These are phyloP conservation scores for Cryptosporidium viatorum DNA, from an alignment of 169 alveolate species.

Conservation along the genomic window DNA sequence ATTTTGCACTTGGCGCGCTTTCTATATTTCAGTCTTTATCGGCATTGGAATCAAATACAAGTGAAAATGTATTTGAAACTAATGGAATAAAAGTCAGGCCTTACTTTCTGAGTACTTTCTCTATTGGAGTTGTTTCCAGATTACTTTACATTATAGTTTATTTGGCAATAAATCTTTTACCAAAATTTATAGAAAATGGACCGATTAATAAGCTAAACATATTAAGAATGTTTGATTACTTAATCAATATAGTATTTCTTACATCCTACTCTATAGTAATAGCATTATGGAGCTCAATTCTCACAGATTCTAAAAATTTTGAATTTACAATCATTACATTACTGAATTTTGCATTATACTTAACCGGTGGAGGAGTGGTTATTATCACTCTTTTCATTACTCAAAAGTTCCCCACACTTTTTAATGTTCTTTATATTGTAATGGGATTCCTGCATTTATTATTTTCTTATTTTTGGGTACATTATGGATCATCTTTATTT, in stretches of 20 bases:
- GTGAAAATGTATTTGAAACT: slow-evolving; percentile 29
- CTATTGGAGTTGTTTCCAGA: slow-evolving; percentile 38
- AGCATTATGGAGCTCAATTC: slow-evolving; percentile 40
- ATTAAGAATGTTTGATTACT: slow-evolving; percentile 18
- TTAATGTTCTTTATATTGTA: background rate
- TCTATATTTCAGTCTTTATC: slow-evolving; percentile 30
- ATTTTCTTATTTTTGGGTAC: slow-evolving; percentile 32
- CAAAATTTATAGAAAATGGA: background rate
- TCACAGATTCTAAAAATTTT: background rate
- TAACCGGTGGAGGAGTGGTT: background rate
- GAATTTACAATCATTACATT: background rate
- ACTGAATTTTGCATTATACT: slow-evolving; percentile 11
- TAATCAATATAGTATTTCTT: slow-evolving; percentile 13
- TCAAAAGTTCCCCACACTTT: too few relatives aligned
- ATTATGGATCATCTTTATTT: slow-evolving; percentile 11
- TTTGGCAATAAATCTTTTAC: background rate
- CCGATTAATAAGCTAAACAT: background rate
- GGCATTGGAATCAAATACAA: slow-evolving; percentile 4
- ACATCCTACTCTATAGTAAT: slow-evolving; percentile 50
- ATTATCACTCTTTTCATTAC: background rate
- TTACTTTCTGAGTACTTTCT: slow-evolving; percentile 31
- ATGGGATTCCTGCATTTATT: background rate
- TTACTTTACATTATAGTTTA: slow-evolving; percentile 16
- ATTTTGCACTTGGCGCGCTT: slow-evolving; percentile 11
- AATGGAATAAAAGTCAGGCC: slow-evolving; percentile 58